Conservation (phyloP, 1,284 basidiomycete genomes). For the Thelephora terrestris region DNA sequence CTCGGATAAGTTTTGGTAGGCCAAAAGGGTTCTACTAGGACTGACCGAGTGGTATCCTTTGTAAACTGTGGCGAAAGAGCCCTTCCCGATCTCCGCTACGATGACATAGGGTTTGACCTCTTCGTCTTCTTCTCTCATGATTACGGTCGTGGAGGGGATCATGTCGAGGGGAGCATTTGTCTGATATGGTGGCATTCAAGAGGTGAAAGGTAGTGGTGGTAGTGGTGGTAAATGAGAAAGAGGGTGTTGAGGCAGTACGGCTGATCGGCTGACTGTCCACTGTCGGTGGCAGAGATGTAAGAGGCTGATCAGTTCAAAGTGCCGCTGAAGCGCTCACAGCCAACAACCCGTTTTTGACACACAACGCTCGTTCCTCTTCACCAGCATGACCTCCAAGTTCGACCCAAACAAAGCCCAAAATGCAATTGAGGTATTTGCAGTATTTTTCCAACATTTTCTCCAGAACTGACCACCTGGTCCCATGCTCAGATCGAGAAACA, state of each 20-base stretch:
- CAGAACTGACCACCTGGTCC: conserved; percentile 1
- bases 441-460: neutral
- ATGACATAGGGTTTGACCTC: conserved; percentile 67
- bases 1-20: conserved; percentile 2
- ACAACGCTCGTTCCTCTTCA: neutral
- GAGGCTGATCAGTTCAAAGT: too few relatives aligned
- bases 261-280: too few relatives aligned
- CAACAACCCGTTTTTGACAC: neutral
- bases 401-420: conserved; percentile 86
- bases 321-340: too few relatives aligned
- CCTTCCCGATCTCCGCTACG: conserved; percentile 67
- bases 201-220: neutral
- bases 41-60: conserved; percentile 83
- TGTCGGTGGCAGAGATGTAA: too few relatives aligned
- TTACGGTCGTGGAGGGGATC: neutral
- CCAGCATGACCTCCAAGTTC: conserved; percentile 48
- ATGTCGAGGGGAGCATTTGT: neutral
- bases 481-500: conserved; percentile 85
- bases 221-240: too few relatives aligned
- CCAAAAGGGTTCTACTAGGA: conserved; percentile 8
- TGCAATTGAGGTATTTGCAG: conserved; percentile 59
- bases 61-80: conserved; percentile 95
- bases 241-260: too few relatives aligned
- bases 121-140: conserved; percentile 39
- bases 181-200: neutral